A percentile compares a stretch with the other conserved stretches of the same genome.
These are phyloP conservation scores for Ricinus communis DNA, from an alignment of 345 rosid species.

Conservation along the genomic window DNA sequence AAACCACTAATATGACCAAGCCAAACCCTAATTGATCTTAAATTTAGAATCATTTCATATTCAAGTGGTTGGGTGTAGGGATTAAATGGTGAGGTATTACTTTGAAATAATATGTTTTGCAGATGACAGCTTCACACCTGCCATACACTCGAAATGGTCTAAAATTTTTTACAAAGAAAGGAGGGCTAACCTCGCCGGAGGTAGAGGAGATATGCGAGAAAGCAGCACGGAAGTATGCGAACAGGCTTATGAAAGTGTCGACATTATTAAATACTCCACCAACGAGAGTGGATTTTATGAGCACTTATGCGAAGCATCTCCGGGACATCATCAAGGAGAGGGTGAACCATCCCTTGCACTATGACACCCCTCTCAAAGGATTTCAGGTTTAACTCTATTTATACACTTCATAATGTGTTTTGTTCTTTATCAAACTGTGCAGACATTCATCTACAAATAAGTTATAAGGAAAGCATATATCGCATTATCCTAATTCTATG, in stretches of 20 bases:
- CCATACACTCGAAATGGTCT: conserved; percentile 90
- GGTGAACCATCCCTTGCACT: conserved; percentile 79
- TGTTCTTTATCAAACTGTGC: too few relatives aligned
- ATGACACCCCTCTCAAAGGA: conserved; percentile 74
- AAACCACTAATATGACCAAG: too few relatives aligned
- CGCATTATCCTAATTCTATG: too few relatives aligned
- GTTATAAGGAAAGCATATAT: too few relatives aligned
- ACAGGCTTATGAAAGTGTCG: conserved; percentile 61
- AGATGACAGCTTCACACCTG: conserved; percentile 97
- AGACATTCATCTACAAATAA: too few relatives aligned
- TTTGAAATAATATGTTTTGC: too few relatives aligned
- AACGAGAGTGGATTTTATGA: conserved; percentile 68
- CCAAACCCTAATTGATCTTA: too few relatives aligned
- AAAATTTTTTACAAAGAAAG: conserved; percentile 81
- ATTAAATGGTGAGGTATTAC: too few relatives aligned
- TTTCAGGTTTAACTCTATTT: conserved; percentile 49
- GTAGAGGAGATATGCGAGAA: conserved; percentile 78
- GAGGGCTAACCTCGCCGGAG: conserved; percentile 79
- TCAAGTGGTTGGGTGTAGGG: too few relatives aligned
- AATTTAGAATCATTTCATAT: too few relatives aligned
- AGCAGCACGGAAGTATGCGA: conserved; percentile 76
- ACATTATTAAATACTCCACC: conserved; percentile 47
- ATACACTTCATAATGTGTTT: too few relatives aligned
- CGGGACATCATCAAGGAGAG: conserved; percentile 65
- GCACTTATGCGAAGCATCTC: conserved; percentile 65